Evolutionary conservation across 495 filamentous ascomycete species (phyloP), one percentile per base, ranked within the genome.

Genomic region (Friedmanniomyces simplex): DNA sequence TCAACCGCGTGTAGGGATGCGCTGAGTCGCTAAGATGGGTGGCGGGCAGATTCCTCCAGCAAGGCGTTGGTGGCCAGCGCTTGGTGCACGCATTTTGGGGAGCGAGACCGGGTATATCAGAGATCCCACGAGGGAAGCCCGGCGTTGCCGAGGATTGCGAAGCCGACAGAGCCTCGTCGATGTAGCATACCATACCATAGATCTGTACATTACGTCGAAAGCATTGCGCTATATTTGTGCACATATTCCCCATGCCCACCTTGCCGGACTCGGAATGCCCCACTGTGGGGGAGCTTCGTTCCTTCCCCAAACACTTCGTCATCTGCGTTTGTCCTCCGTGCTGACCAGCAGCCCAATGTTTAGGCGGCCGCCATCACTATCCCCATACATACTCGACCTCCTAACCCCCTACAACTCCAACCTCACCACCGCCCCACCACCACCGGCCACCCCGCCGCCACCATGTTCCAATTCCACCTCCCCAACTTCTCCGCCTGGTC

Each of bases 401-500:
- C 13, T 37, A 20, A 5, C 18, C 39, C 5, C 39, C 14, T 16
- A 43, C 39, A 16, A 16, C 5, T 43, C 28, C 10, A 32, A 32
- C 10, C 28, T 32, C 4, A 43, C 39, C 39, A 6, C 39, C 5
- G 4, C 39, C 39, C 39, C 5, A 16, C 18, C 4, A 6, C 39
- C 39, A 43, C 39, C 39, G 5, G 2, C 26, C 24, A 24, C 26
- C 8, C 8, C 34, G 21, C 39, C 4, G 5, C 2, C 39, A 43
- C 39, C 32, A 61, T 61, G 59, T 61, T 61, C 37, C 52, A 61
- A 26, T 57, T 61, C 47, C 22, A 37, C 20, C 46, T 61, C 10
- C 59, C 59, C 21, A 14, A 41, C 1, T 47, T 61, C 18, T 25
- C 50, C 26, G 24, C 28, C n/a, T 52, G 43, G 22, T 11, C 21